These are phyloP conservation scores for Lasiodiplodia citricola DNA, from an alignment of 2,329 filamentous ascomycete genomes.

Conservation along the genomic window DNA sequence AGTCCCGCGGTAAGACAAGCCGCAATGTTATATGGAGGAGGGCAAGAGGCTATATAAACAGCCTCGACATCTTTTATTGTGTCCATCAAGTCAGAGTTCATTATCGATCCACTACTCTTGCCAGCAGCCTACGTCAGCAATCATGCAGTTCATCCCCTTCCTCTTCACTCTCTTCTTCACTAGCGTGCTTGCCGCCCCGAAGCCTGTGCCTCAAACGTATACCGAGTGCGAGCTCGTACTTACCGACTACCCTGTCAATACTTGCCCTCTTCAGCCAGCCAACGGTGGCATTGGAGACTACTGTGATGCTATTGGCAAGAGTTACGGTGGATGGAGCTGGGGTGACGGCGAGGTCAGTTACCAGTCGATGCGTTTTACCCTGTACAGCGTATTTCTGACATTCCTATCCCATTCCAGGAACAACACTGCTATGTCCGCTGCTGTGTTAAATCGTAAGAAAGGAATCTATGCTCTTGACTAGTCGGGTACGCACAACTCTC, in stretches of 20 bases:
- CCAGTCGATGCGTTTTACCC: too few species aligned
- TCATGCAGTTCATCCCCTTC: background rate
- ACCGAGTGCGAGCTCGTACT: background rate
- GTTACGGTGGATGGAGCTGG: background rate
- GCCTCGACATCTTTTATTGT: background rate
- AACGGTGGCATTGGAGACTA: background rate
- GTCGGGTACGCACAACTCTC: too few species aligned
- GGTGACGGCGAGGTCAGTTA: too few species aligned
- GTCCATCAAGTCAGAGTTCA: background rate
- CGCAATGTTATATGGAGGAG: too few species aligned
- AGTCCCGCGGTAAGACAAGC: too few species aligned
- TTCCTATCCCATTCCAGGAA: too few species aligned
- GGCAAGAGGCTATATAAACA: too few species aligned
- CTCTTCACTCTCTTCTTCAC: background rate
- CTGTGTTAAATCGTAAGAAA: too few species aligned
- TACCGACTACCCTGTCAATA: background rate
- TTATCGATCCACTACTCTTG: background rate
- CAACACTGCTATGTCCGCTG: too few species aligned
- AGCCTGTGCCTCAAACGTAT: background rate
- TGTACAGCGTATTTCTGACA: too few species aligned
- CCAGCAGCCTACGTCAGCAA: background rate
- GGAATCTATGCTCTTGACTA: too few species aligned
- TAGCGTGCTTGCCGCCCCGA: background rate
- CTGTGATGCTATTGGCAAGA: background rate
- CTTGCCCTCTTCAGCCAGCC: background rate